phyloP scores from a whole-genome alignment of 2,329 filamentous ascomycete species.

The Cladorrhinum sp. region DNA sequence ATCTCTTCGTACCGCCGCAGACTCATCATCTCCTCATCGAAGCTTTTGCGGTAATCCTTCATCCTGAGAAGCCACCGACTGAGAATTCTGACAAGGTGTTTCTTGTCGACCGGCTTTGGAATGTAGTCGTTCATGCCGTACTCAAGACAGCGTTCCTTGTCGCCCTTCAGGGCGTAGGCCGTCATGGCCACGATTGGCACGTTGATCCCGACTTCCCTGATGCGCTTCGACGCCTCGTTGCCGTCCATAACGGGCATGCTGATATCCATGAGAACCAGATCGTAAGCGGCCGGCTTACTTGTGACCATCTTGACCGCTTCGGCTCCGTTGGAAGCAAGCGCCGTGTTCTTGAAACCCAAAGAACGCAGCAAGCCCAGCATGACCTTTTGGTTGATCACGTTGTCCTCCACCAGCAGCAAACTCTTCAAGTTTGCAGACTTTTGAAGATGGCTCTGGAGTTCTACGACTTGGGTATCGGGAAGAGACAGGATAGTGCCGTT shows the following conservation, averaged over 20 bases:
- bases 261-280: conserved; percentile 56
- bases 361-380: conserved; percentile 36
- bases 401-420: conserved; percentile 42
- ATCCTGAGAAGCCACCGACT: conserved; percentile 17
- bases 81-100: conserved; percentile 20
- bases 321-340: conserved; percentile 41
- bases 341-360: conserved; percentile 41
- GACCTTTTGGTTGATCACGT: conserved; percentile 42
- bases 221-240: conserved; percentile 46
- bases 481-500: conserved; percentile 7
- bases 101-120: conserved; percentile 35
- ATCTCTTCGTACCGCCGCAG: background rate
- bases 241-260: conserved; percentile 60
- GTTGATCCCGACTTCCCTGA: conserved; percentile 39
- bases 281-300: conserved; percentile 40
- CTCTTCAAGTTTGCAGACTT: conserved; percentile 39
- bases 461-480: conserved; percentile 3
- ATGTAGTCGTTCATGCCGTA: conserved; percentile 57
- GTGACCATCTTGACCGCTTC: conserved; percentile 42
- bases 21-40: conserved; percentile 10
- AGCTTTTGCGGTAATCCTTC: conserved; percentile 14
- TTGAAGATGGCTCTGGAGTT: conserved; percentile 30
- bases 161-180: conserved; percentile 54
- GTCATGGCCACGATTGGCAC: conserved; percentile 48
- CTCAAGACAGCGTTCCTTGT: conserved; percentile 51